Evolutionary conservation across 1,139 yeast species (phyloP), one percentile per base, ranked within the genome.

Genomic region (Pneumocystis wakefieldiae): DNA sequence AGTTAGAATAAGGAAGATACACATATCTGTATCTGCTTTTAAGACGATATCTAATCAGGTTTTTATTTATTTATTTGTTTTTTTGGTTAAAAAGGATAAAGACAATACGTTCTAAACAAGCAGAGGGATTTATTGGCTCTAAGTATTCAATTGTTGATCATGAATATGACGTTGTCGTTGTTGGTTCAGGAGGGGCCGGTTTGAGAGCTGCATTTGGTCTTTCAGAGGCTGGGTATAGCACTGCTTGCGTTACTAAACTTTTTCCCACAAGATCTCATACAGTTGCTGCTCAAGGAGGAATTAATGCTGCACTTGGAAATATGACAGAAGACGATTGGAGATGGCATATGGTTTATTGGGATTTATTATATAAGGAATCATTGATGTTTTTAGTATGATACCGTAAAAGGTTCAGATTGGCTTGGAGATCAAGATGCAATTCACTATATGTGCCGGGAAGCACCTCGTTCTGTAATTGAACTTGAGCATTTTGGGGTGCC

Each of bases 401-500:
- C 98, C 73, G 98, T 92, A 72, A 92, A 92, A 79, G 98, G 98
- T 68, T 90, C 97, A n/a, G 98, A 92, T 79, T 92, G 98, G 98
- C 83, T 92, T 68, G 98, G 98, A 72, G 98, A 92, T 78, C 98
- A 92, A 79, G 98, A 92, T 74, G 96, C 98, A 64, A 92, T 92
- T 75, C 97, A 92, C 78, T 92, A 92, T 80, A 92, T 92, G 98
- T 91, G 98, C 67, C 85, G 91, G 76, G 97, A 92, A 78, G 98
- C 98, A 32, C 97, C 98, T 61, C 84, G 85, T 70, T 87, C 97
- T 62, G 92, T 92, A 73, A 90, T 91, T 71, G 98, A 92, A 79
- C 82, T 92, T 75, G 98, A 92, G 80, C 96, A 91, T 78, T 92
- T 84, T 77, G 98, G 98, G 80, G 94, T 92, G 70, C 98, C 98